Conservation (phyloP, 1,284 basidiomycete species). For the Microstroma glucosiphilum region DNA sequence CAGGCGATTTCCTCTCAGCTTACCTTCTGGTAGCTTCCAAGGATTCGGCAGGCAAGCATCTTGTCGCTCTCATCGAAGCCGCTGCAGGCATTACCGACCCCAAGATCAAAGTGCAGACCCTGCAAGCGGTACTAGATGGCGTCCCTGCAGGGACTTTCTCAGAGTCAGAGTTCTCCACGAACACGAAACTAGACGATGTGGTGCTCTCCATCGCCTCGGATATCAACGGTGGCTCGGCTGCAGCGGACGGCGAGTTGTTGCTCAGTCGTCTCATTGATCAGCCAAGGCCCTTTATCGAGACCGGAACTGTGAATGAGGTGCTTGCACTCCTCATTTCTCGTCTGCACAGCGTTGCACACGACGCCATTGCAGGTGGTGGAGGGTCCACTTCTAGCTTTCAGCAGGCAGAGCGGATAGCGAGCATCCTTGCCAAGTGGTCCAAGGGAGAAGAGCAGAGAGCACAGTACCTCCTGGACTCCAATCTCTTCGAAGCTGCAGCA, state of each 20-base stretch:
- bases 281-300: conserved; percentile 6
- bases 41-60: background rate
- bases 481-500: background rate
- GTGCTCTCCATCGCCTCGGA: background rate
- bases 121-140: background rate
- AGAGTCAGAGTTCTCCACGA: background rate
- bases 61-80: background rate
- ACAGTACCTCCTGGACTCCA: background rate
- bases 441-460: background rate
- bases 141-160: background rate
- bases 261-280: conserved; percentile 9
- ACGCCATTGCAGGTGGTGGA: background rate
- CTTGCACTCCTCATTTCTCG: conserved; percentile 1
- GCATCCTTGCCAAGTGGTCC: background rate
- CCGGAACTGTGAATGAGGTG: background rate
- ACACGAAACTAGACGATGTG: background rate
- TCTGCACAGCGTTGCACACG: background rate
- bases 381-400: background rate
- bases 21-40: conserved; percentile 13
- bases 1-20: conserved; percentile 50
- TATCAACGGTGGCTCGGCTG: background rate
- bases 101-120: background rate
- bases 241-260: background rate
- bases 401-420: background rate
- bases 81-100: background rate